Evolutionary conservation across 202 grass and related monocot genomes (phyloP).

Genomic region (Saccharum hybrid): DNA sequence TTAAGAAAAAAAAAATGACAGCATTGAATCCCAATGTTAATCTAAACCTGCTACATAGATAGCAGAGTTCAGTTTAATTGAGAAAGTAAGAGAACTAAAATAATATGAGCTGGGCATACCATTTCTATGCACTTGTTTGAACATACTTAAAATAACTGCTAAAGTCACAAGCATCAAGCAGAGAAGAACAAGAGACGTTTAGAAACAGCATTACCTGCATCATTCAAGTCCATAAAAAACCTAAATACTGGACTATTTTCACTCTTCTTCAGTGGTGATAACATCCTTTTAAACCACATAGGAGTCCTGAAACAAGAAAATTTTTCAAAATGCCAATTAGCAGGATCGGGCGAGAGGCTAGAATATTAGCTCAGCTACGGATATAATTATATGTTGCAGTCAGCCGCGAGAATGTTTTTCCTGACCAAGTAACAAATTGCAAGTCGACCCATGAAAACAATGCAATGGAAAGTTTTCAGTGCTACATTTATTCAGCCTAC

Average conservation of each 20-base stretch:
- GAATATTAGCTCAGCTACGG: slow-evolving; percentile 5
- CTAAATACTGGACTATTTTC: slow-evolving; percentile 81
- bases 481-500: not conserved
- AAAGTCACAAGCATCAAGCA: slow-evolving; percentile 17
- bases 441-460: not conserved
- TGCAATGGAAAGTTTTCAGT: not conserved
- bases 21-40: not conserved
- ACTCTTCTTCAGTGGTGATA: slow-evolving; percentile 68
- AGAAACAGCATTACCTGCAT: slow-evolving; percentile 66
- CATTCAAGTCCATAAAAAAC: slow-evolving; percentile 98
- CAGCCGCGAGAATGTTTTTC: not conserved
- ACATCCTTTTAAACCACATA: slow-evolving; percentile 75
- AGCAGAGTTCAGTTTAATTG: not conserved
- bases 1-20: not conserved
- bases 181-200: slow-evolving; percentile 7
- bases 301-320: slow-evolving; percentile 61
- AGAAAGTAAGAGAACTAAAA: not conserved
- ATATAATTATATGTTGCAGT: not conserved
- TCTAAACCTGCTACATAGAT: not conserved
- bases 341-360: not conserved
- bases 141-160: not conserved
- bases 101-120: not conserved
- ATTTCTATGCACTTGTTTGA: not conserved
- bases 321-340: slow-evolving; percentile 1
- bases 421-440: not conserved